phyloP scores from a whole-genome alignment of 345 rosid species.

The Sisymbrium irio region DNA sequence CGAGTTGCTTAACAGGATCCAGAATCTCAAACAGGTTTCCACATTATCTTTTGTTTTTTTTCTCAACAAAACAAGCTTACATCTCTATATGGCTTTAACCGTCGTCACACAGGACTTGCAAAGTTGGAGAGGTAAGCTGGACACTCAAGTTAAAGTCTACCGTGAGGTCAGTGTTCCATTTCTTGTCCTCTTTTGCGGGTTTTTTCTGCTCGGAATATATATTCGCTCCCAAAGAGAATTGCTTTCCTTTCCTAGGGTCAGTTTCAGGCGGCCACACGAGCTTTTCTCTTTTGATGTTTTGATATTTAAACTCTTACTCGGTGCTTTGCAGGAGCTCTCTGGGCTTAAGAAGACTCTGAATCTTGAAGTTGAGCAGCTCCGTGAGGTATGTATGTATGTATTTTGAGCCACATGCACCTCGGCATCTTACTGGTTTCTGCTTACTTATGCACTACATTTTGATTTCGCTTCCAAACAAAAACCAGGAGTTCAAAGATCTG shows the following conservation, averaged over 20 bases:
- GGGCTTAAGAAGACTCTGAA: constrained; percentile 68
- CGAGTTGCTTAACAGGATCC: constrained; percentile 77
- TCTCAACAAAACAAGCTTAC: not conserved
- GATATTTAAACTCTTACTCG: not conserved
- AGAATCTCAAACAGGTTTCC: constrained; percentile 81
- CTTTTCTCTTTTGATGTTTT: not conserved
- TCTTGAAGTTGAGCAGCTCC: constrained; percentile 79
- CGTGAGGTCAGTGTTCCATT: constrained; percentile 58
- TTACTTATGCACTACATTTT: not conserved
- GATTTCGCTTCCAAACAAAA: not conserved
- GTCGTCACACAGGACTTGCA: constrained; percentile 72
- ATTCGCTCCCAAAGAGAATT: not conserved
- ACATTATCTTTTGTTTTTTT: not conserved
- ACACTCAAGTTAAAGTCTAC: constrained; percentile 84
- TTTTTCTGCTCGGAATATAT: not conserved
- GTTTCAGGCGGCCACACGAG: not conserved
- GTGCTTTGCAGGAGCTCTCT: constrained; percentile 62
- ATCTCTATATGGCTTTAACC: constrained; percentile 1
- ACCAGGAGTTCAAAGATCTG: constrained; percentile 73
- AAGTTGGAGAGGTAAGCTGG: constrained; percentile 88
- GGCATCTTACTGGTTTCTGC: not conserved
- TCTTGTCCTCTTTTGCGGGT: not conserved
- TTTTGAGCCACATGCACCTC: not conserved
- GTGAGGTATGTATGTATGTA: constrained; percentile 26
- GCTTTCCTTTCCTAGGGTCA: not conserved